Base-by-base conservation (phyloP, 192 early-diverging fungal species). In the Podila verticillata region DNA sequence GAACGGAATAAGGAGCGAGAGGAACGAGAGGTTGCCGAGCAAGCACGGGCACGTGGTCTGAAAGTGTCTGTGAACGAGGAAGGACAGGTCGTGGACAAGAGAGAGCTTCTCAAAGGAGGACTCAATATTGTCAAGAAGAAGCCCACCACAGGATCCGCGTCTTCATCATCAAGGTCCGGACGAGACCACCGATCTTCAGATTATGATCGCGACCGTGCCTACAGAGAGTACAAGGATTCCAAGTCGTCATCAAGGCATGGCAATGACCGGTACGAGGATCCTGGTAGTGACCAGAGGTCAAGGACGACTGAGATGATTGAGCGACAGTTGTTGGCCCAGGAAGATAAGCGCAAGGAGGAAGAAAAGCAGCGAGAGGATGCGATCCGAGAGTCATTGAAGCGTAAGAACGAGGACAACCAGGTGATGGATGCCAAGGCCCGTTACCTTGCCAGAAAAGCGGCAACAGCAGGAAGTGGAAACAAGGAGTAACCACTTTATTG, bases 41-140 rank as follows among this genome's bases (percentile, higher is more conserved):
- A 81, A 47, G 84, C 88, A 57, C 68, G 65, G 64, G 73, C 83
- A 72, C 82, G 79, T 56, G 86, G 86, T 3, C 68, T 83, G 65
- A 67, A 85, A 6, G 86, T 93, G 6, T 63, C 66, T 1, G 12
- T 93, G 49, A 95, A 95, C 72, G 94, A 93, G 36, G 88, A 89
- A 17, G 86, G 91, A 12, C 84, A 93, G 47, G 82, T 95, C 30
- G 90, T 95, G 13, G 93, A 95, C 75, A 94, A 94, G 72, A 85
- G 92, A 10, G 84, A 91, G 30, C 75, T 95, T 8, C 82, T 95
- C 15, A 70, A 81, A 8, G 91, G 90, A 62, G 94, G 94, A 8
- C 85, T 95, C 35, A 95, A 95, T 61, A 70, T 95, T 6, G 70
- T 82, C 19, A 83, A 83, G 32, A 84, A 80, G 29, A 26, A 56